These are phyloP conservation scores for Euphorbia schlechtendalii DNA, from an alignment of 441 rosid species.

Conservation along the genomic window DNA sequence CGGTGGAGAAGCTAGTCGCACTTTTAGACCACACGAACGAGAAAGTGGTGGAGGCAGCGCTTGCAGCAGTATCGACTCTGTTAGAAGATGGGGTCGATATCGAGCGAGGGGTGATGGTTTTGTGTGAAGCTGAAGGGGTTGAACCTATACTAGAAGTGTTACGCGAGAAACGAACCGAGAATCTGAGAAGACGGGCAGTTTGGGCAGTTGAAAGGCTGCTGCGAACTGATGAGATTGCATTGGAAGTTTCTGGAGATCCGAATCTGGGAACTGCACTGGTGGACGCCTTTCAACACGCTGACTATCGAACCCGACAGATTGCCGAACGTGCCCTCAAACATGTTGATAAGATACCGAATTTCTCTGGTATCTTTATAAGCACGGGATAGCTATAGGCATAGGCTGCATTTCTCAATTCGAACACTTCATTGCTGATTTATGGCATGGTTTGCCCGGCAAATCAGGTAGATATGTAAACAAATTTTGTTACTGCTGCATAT, in stretches of 20 bases:
- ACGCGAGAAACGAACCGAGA: constrained; percentile 61
- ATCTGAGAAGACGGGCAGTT: constrained; percentile 63
- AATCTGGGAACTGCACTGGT: constrained; percentile 77
- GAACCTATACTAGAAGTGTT: constrained; percentile 52
- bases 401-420: constrained; percentile 4
- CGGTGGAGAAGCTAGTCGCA: constrained; percentile 82
- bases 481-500: constrained; percentile 15
- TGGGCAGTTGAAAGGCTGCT: constrained; percentile 90
- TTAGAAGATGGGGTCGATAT: constrained; percentile 72
- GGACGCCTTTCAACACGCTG: constrained; percentile 89
- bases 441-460: not conserved
- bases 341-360: constrained; percentile 85
- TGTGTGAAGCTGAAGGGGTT: constrained; percentile 63
- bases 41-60: constrained; percentile 82
- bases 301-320: constrained; percentile 70
- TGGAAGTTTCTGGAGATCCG: constrained; percentile 62
- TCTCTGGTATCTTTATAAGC: constrained; percentile 80
- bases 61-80: constrained; percentile 78
- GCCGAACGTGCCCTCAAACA: constrained; percentile 94
- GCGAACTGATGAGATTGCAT: constrained; percentile 72
- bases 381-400: constrained; percentile 29
- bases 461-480: constrained; percentile 31
- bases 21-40: constrained; percentile 79
- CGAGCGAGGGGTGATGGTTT: constrained; percentile 60
- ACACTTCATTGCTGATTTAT: constrained; percentile 17